Evolutionary conservation across 2,329 filamentous ascomycete species (phyloP).

Genomic region (Fusarium sp.): DNA sequence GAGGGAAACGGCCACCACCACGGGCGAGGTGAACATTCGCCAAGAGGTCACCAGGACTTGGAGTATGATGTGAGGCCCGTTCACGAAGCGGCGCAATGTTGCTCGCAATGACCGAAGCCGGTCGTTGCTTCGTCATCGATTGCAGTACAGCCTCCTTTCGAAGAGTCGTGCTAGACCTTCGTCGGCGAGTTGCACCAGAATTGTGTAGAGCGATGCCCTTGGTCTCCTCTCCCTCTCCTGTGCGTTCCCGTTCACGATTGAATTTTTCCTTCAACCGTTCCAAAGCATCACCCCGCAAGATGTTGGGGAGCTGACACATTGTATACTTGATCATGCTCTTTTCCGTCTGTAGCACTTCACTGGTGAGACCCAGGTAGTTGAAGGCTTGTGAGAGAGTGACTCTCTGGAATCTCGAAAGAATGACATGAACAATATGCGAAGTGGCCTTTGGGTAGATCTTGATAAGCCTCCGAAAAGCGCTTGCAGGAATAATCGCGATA

Average conservation of each 20-base stretch:
- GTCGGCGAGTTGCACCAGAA: conserved; percentile 71
- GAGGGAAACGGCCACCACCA: conserved; percentile 61
- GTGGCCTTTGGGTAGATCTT: conserved; percentile 96
- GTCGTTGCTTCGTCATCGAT: conserved; percentile 65
- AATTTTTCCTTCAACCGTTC: conserved; percentile 95
- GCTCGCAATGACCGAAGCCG: conserved; percentile 57
- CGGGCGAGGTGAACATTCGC: conserved; percentile 81
- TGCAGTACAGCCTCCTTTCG: conserved; percentile 84
- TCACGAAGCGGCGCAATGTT: conserved; percentile 57
- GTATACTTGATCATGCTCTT: conserved; percentile 95
- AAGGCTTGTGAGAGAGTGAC: conserved; percentile 96
- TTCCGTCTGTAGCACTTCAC: conserved; percentile 92
- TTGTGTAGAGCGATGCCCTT: conserved; percentile 98
- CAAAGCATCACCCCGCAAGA: conserved; percentile 85
- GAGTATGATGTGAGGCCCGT: conserved; percentile 58
- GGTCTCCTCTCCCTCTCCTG: conserved; percentile 79
- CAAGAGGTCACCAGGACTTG: conserved; percentile 82
- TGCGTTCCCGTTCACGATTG: conserved; percentile 82
- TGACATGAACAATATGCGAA: conserved; percentile 97
- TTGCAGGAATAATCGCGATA: conserved; percentile 97
- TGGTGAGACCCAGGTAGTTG: conserved; percentile 91
- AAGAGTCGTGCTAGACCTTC: conserved; percentile 79
- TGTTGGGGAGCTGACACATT: conserved; percentile 89
- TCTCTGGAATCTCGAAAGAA: conserved; percentile 91
- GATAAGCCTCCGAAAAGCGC: conserved; percentile 92